Evolutionary conservation across 2,329 filamentous ascomycete genomes (phyloP).

Genomic region (Microdochium nivale): DNA sequence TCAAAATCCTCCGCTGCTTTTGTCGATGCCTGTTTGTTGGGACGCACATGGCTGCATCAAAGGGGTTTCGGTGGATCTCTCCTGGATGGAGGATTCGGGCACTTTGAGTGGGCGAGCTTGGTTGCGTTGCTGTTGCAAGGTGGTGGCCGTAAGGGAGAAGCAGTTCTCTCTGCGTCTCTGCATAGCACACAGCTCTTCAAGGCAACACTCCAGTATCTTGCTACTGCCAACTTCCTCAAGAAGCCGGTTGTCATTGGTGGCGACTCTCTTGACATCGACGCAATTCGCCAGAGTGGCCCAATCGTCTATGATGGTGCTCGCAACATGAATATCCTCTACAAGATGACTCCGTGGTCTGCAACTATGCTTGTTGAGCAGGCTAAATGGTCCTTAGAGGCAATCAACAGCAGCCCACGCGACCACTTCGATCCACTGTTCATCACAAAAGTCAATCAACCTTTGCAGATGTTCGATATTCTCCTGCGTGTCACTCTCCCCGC

Average conservation of each 20-base stretch:
- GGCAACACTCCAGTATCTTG: slow-evolving; percentile 80
- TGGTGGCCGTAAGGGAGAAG: slow-evolving; percentile 63
- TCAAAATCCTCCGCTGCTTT: slow-evolving; percentile 65
- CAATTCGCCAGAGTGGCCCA: slow-evolving; percentile 42
- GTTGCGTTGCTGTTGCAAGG: slow-evolving; percentile 72
- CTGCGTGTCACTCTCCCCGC: slow-evolving; percentile 20
- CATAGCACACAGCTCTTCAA: slow-evolving; percentile 95
- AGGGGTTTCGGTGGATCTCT: slow-evolving; percentile 66
- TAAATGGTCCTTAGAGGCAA: slow-evolving; percentile 60
- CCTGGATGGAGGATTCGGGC: slow-evolving; percentile 77
- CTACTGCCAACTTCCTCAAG: slow-evolving; percentile 61
- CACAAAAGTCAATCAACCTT: slow-evolving; percentile 41
- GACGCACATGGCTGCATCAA: slow-evolving; percentile 82
- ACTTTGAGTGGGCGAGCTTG: slow-evolving; percentile 83
- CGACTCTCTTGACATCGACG: slow-evolving; percentile 32
- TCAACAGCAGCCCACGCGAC: slow-evolving; percentile 65
- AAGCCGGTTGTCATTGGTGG: slow-evolving; percentile 49
- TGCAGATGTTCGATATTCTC: slow-evolving; percentile 47
- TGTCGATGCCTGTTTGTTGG: slow-evolving; percentile 76
- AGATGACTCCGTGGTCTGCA: slow-evolving; percentile 85
- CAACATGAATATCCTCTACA: slow-evolving; percentile 76
- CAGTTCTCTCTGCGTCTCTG: slow-evolving; percentile 68
- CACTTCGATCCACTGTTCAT: slow-evolving; percentile 86
- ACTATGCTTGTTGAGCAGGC: slow-evolving; percentile 65
- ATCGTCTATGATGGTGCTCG: slow-evolving; percentile 70